Conservation (phyloP, 2,329 filamentous ascomycete species). For the Fusarium tjaetaba region DNA sequence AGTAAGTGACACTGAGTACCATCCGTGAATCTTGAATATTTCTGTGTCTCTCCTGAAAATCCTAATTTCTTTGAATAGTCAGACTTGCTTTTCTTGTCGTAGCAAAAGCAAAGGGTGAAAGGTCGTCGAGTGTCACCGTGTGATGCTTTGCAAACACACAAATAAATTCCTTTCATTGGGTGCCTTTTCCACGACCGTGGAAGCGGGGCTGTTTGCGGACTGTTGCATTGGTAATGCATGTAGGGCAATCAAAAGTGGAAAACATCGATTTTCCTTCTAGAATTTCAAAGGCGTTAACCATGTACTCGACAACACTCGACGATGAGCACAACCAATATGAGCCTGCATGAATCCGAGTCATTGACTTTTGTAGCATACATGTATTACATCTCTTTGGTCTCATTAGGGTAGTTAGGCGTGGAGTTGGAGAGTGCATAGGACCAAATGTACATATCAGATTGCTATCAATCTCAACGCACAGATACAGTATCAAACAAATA, state of each 20-base stretch:
- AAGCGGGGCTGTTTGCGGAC: neutral
- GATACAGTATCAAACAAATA: neutral
- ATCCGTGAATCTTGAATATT: fast-evolving
- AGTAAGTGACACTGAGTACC: fast-evolving
- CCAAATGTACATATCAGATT: neutral
- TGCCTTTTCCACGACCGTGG: no score
- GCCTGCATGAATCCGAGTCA: no score
- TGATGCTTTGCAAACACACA: neutral
- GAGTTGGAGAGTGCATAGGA: fast-evolving
- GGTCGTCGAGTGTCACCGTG: neutral
- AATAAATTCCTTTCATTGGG: neutral
- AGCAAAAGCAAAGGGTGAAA: fast-evolving
- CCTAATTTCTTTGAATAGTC: no score
- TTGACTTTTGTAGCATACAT: fast-evolving
- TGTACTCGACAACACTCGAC: neutral
- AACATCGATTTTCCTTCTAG: neutral
- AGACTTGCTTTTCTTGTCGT: fast-evolving
- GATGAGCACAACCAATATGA: neutral
- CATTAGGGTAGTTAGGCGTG: fast-evolving
- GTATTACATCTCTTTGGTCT: fast-evolving
- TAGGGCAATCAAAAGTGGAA: neutral
- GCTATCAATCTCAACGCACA: neutral
- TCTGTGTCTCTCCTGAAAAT: no score
- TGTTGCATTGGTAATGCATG: neutral
- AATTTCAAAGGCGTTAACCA: neutral